Conservation (phyloP, 108 stramenopile species). For the Discostella pseudostelligera region DNA sequence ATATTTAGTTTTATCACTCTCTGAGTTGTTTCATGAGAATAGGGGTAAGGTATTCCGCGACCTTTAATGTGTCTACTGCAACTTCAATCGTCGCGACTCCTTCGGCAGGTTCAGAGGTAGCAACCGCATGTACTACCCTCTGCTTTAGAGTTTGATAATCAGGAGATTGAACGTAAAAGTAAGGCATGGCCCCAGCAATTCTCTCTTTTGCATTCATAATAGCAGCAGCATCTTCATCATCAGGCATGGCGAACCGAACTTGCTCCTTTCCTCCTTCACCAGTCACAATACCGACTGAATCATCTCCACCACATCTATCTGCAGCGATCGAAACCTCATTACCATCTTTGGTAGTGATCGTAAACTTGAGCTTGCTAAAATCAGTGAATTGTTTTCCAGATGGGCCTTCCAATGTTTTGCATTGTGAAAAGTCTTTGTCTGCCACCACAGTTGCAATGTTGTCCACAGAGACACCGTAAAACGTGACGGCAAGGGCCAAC, state of each 20-base stretch:
- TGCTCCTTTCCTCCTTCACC: constrained; percentile 56
- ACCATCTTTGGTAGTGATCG: constrained; percentile 62
- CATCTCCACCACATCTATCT: constrained; percentile 86
- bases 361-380: constrained; percentile 70
- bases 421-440: constrained; percentile 60
- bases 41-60: constrained; percentile 76
- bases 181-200: constrained; percentile 76
- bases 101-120: constrained; percentile 43
- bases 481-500: constrained; percentile 72
- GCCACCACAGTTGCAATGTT: constrained; percentile 59
- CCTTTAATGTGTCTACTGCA: constrained; percentile 74
- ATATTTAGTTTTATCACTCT: constrained; percentile 2
- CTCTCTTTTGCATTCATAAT: constrained; percentile 45
- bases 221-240: constrained; percentile 51
- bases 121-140: constrained; percentile 46
- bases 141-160: constrained; percentile 79
- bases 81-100: constrained; percentile 81
- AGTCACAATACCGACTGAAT: constrained; percentile 67
- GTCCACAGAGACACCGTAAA: constrained; percentile 74
- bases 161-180: constrained; percentile 81
- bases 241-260: constrained; percentile 65
- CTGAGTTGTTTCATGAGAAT: constrained; percentile 30
- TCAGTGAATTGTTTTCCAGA: constrained; percentile 63
- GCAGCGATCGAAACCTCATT: constrained; percentile 64
- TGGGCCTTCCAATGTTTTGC: constrained; percentile 41